These are phyloP conservation scores for Salinomyces thailandicus DNA, from an alignment of 2,329 filamentous ascomycete genomes.

Conservation along the genomic window DNA sequence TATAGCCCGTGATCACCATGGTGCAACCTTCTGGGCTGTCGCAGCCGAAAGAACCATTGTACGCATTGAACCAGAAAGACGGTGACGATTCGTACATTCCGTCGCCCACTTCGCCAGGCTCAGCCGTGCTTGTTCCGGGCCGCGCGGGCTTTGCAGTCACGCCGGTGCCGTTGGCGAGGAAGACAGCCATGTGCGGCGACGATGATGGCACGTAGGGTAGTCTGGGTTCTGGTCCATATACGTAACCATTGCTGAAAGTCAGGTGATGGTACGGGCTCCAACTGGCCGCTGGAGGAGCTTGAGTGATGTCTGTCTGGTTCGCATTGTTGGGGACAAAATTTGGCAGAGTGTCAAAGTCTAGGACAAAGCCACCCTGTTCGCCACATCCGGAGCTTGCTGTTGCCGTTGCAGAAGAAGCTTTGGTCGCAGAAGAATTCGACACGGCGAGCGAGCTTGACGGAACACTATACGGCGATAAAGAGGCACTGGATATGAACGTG, in stretches of 20 bases:
- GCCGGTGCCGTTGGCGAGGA: conserved; percentile 29
- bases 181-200: conserved; percentile 38
- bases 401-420: conserved; percentile 13
- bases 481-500: no score
- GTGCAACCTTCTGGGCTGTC: conserved; percentile 33
- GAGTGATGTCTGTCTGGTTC: conserved; percentile 23
- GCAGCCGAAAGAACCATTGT: conserved; percentile 39
- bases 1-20: conserved; percentile 38
- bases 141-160: conserved; percentile 10
- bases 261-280: conserved; percentile 44
- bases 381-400: conserved; percentile 27
- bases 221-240: conserved; percentile 36
- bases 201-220: conserved; percentile 37
- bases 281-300: conserved; percentile 33
- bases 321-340: conserved; percentile 23
- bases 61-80: conserved; percentile 43
- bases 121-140: conserved; percentile 1
- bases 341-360: conserved; percentile 28
- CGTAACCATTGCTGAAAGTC: conserved; percentile 41
- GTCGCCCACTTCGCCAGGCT: conserved; percentile 38
- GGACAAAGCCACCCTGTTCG: conserved; percentile 36
- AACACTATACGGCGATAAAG: no score
- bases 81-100: conserved; percentile 32
- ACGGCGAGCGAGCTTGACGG: no score
- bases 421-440: no score